Base-by-base conservation (phyloP, 2,329 filamentous ascomycete genomes). In the Didymella lethalis region DNA sequence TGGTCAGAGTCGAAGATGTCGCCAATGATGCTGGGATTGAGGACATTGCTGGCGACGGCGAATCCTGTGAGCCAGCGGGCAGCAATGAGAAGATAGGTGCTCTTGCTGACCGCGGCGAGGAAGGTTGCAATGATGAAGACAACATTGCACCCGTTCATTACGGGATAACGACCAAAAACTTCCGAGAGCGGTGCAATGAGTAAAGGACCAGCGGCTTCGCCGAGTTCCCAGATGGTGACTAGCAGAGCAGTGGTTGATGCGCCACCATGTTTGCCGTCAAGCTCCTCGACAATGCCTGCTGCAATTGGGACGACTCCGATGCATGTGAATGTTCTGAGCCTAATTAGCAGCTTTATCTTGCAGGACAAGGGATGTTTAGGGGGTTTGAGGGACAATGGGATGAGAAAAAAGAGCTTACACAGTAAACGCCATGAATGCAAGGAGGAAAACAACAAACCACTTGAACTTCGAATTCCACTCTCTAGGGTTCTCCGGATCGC, bases 21-120 rank as follows among this genome's bases (percentile, higher is more conserved):
- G 25, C 86, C 87, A 18, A 89, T 82, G 51, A 89, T 85, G 25
- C 86, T 84, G 0, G 87, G 87, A 62, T 84, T 86, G 18, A 90
- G 78, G 8, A 88, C 86, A 62, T 87, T 80, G 4, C 78, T 77
- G 20, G 79, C 76, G 5, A 82, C 80, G 41, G 78, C 74, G 31
- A 78, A 64, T 40, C 79, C 78, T 43, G 81, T 80, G 58, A 84
- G 74, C 63, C 78, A 79, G 38, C 81, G 65, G 0, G 78, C 75
- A 8, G 72, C 71, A 48, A 83, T 81, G 58, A 82, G 73, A 4
- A 81, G 54, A 1, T 66, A 56, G 5, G 75, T 74, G 53, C 66
- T 79, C 10, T 76, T 72, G 57, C 78, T 77, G 29, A 73, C 63
- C 2, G 77, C 78, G 14, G 77, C 76, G 11, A 81, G 60, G 11